Evolutionary conservation across 1,139 yeast genomes (phyloP).

Genomic region (Suhomyces maxii): DNA sequence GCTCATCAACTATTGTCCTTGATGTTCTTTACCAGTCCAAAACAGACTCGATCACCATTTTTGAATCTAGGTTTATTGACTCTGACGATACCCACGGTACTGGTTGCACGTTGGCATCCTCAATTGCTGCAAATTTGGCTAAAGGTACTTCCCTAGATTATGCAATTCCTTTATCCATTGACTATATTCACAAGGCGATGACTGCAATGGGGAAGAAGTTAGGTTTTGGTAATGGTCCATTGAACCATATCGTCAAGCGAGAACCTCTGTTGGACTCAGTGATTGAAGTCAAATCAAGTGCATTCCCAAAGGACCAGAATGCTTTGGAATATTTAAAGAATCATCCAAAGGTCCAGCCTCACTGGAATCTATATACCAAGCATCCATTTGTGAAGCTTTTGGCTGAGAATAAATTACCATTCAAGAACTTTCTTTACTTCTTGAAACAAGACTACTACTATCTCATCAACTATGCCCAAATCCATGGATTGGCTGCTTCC

Average conservation of each 20-base stretch:
- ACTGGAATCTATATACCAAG: constrained; percentile 59
- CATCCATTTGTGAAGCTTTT: constrained; percentile 63
- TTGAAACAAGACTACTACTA: constrained; percentile 74
- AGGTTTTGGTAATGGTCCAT: constrained; percentile 72
- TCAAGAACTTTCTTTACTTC: constrained; percentile 54
- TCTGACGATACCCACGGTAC: constrained; percentile 80
- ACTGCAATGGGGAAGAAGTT: constrained; percentile 30
- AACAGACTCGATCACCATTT: constrained; percentile 38
- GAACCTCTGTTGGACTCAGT: constrained; percentile 13
- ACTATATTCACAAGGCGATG: constrained; percentile 69
- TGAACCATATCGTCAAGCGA: constrained; percentile 52
- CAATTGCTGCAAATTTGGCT: constrained; percentile 77
- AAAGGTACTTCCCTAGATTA: constrained; percentile 43
- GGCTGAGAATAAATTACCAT: constrained; percentile 53
- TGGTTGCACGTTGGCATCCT: constrained; percentile 84
- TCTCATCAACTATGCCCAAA: constrained; percentile 65
- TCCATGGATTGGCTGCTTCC: constrained; percentile 66
- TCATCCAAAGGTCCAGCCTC: constrained; percentile 55
- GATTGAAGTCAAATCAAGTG: constrained; percentile 1
- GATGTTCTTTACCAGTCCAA: constrained; percentile 62
- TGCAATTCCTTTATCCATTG: constrained; percentile 58
- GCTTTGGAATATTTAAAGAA: constrained; percentile 47
- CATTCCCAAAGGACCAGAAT: neutral
- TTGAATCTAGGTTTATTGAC: constrained; percentile 49
- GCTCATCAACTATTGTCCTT: constrained; percentile 34